Evolutionary conservation across 2,329 filamentous ascomycete species (phyloP), one percentile per base, ranked within the genome.

Genomic region (Aspergillus caelatus): DNA sequence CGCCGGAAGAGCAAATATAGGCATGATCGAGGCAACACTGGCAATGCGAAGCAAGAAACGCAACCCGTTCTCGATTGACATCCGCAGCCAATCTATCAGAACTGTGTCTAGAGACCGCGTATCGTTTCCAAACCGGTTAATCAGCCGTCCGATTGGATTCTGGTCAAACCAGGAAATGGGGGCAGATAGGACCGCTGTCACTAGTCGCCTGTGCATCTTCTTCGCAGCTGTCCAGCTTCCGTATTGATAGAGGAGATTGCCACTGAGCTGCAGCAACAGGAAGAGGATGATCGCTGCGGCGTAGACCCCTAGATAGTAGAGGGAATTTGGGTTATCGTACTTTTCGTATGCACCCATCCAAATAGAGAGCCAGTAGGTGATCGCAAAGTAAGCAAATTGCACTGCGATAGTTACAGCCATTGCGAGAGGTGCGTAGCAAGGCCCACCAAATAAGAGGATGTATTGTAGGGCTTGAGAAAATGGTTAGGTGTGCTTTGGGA

Each of bases 101-200:
- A 75, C 69, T 9, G 79, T 81, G 66, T 88, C 86, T 58, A 88
- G 79, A 0, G 85, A 85, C n/a, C 80, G 78, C 71, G 86, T 86
- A 63, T 88, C 85, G 41, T 85, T 83, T 1, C 84, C 83, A 66
- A 87, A 85, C 14, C 86, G 82, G 68, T 73, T 73, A 8, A 73
- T 70, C 11, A 68, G 67, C 8, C 85, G 81, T 14, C 85, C 83
- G 19, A 84, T 79, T 0, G 85, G 82, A 1, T 85, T 80, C 54
- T 82, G 74, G 70, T 86, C 85, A 68, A 85, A 87, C 85, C 85
- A 88, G 4, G 83, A 81, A 11, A 88, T 76, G 1, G 86, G 83
- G 4, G 85, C 86, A 28, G 78, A 77, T 75, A 88, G 78, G 21
- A 88, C 77, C 21, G 84, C 81, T 14, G 75, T 77, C 52, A 87